These are phyloP conservation scores for Garcia nutans DNA, from an alignment of 345 rosid genomes.

Conservation along the genomic window DNA sequence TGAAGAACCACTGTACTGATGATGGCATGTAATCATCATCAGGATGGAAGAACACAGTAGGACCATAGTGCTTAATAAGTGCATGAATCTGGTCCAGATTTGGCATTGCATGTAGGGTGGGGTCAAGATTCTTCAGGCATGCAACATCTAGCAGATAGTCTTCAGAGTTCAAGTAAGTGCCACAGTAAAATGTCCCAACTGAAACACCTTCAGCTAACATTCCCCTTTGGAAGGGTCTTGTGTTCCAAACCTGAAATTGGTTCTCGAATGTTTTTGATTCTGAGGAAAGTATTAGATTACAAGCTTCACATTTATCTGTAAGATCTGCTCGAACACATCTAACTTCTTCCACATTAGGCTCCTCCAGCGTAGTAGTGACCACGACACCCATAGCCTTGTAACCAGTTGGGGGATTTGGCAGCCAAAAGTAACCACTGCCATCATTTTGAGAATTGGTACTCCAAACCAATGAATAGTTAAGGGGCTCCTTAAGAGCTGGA, in stretches of 20 bases:
- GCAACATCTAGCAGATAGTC: conserved; percentile 45
- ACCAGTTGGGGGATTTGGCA: conserved; percentile 74
- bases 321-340: conserved; percentile 84
- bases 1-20: conserved; percentile 85
- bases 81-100: conserved; percentile 73
- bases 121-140: conserved; percentile 76
- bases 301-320: conserved; percentile 67
- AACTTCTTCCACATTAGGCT: conserved; percentile 63
- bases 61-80: conserved; percentile 69
- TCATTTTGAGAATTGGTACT: conserved; percentile 37
- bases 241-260: conserved; percentile 62
- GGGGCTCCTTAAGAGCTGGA: conserved; percentile 60
- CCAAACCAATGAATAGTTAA: conserved; percentile 58
- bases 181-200: conserved; percentile 79
- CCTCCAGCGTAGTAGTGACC: conserved; percentile 45
- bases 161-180: conserved; percentile 37
- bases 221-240: conserved; percentile 69
- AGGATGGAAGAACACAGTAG: conserved; percentile 85
- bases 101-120: conserved; percentile 64
- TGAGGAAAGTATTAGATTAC: conserved; percentile 42
- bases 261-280: conserved; percentile 36
- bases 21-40: conserved; percentile 85
- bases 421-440: conserved; percentile 69
- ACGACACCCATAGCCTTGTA: conserved; percentile 80
- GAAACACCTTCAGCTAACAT: conserved; percentile 64